A percentile compares a stretch with the other conserved stretches of the same genome.
phyloP scores from a whole-genome alignment of 257 asterid species.

The Scutellaria baicalensis region DNA sequence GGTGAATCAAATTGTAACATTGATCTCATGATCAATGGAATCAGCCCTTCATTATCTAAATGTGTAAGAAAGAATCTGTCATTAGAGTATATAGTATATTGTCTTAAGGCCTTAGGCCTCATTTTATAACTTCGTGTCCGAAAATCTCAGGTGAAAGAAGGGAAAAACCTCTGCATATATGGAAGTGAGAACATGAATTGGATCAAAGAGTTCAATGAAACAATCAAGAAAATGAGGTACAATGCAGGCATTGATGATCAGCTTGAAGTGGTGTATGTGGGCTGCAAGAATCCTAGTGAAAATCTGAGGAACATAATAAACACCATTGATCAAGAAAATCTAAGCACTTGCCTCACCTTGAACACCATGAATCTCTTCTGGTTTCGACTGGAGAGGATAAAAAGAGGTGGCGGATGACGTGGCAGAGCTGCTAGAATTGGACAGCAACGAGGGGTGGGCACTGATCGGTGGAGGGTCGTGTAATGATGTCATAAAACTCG shows the following conservation, averaged over 20 bases:
- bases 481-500: slow-evolving; percentile 22
- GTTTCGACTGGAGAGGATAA: slow-evolving; percentile 49
- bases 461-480: slow-evolving; percentile 42
- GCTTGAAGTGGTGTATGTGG: slow-evolving; percentile 51
- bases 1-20: slow-evolving; percentile 34
- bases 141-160: slow-evolving; percentile 41
- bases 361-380: slow-evolving; percentile 43
- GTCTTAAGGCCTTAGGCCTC: no score
- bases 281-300: slow-evolving; percentile 45
- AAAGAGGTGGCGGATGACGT: slow-evolving; percentile 15
- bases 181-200: slow-evolving; percentile 55
- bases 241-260: slow-evolving; percentile 20
- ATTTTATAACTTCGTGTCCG: not conserved
- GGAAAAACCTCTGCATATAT: slow-evolving; percentile 43
- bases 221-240: slow-evolving; percentile 23
- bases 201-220: slow-evolving; percentile 38
- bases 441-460: slow-evolving; percentile 31
- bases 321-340: slow-evolving; percentile 36
- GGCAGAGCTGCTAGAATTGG: slow-evolving; percentile 25
- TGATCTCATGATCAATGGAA: slow-evolving; percentile 36
- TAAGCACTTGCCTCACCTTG: slow-evolving; percentile 26
- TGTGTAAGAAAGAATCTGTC: slow-evolving; percentile 36
- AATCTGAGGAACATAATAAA: slow-evolving; percentile 25
- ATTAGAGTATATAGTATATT: no score
- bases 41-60: slow-evolving; percentile 32